A percentile compares a stretch with the other conserved stretches of the same genome.
phyloP scores from a whole-genome alignment of 306 rosid species.

The Cucumis cinereus region DNA sequence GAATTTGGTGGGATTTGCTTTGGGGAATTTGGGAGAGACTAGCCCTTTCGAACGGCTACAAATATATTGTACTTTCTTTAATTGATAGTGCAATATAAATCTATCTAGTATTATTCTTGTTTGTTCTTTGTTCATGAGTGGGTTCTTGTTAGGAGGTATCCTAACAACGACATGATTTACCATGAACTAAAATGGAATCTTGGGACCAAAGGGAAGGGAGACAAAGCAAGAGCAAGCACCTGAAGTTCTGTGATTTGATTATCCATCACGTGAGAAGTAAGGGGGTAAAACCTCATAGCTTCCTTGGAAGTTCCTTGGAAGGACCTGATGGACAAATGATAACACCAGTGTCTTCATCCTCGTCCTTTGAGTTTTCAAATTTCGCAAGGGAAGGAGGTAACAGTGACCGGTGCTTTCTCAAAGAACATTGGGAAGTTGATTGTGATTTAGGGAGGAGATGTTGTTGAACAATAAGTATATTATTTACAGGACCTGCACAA shows the following conservation, averaged over 20 bases:
- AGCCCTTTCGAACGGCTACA: too few relatives aligned
- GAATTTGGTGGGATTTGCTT: too few relatives aligned
- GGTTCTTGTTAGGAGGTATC: too few relatives aligned
- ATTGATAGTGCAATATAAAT: too few relatives aligned
- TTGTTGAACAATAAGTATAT: conserved; percentile 37
- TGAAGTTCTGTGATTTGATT: conserved; percentile 52
- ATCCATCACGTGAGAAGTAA: conserved; percentile 30
- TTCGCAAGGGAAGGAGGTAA: conserved; percentile 52
- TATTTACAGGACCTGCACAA: conserved; percentile 30
- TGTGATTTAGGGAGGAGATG: conserved; percentile 14
- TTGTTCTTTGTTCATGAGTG: too few relatives aligned
- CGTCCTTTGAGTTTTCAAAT: conserved; percentile 28
- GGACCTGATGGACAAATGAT: conserved; percentile 20
- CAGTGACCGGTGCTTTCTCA: conserved; percentile 39
- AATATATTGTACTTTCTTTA: too few relatives aligned
- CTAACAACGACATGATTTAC: too few relatives aligned
- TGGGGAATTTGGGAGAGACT: too few relatives aligned
- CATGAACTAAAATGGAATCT: too few relatives aligned
- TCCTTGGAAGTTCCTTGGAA: conserved; percentile 14
- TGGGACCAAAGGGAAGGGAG: too few relatives aligned
- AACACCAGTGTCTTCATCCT: conserved; percentile 19
- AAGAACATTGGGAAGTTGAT: conserved; percentile 22
- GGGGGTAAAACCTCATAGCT: conserved; percentile 17
- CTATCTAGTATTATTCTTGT: too few relatives aligned
- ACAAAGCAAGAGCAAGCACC: conserved; percentile 23